Evolutionary conservation across 768 basidiomycete species (phyloP), one percentile per base, ranked within the genome.

Genomic region (Suillus plorans): DNA sequence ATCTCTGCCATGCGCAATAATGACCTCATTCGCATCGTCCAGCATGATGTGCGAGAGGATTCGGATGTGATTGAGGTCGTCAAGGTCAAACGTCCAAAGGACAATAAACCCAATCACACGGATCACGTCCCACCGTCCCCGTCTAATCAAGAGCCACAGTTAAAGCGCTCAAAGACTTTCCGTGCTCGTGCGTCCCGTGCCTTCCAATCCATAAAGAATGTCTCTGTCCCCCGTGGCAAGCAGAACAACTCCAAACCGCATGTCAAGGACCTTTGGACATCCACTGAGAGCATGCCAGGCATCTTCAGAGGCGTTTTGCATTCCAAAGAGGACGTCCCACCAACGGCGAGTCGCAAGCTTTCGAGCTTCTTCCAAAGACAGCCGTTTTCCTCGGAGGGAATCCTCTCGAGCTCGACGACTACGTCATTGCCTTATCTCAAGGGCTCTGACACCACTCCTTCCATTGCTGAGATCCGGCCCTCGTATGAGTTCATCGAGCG

Each of bases 31-130:
- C 47, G 47, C 56, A 31, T 36, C 20, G 62, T 65, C 41, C 67
- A 63, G 61, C 73, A 71, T 47, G 80, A 77, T 18, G 74, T 81
- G 64, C 84, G 84, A 65, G 86, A 84, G 22, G 76, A 76, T 63
- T 73, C 70, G 44, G 86, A 87, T 68, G 81, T 88, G 42, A 76
- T 87, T 16, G 87, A 89, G 71, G 83, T 89, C 37, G 78, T 89
- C 45, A 87, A 85, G 70, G 81, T 89, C 64, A 79, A 81, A 67
- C 82, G 86, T 44, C 52, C 52, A 49, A 72, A 74, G 58, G 74
- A 73, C 22, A 20, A 59, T 31, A 42, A 42, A 59, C 31, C 6
- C 57, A 58, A 25, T 41, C 22, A 25, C 39, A 18, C 57, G 31
- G 39, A 59, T 42, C 41, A 59, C 9, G 6, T 25, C 18, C 62